Base-by-base conservation (phyloP, 768 basidiomycete species). In the Tricholoma terreum region DNA sequence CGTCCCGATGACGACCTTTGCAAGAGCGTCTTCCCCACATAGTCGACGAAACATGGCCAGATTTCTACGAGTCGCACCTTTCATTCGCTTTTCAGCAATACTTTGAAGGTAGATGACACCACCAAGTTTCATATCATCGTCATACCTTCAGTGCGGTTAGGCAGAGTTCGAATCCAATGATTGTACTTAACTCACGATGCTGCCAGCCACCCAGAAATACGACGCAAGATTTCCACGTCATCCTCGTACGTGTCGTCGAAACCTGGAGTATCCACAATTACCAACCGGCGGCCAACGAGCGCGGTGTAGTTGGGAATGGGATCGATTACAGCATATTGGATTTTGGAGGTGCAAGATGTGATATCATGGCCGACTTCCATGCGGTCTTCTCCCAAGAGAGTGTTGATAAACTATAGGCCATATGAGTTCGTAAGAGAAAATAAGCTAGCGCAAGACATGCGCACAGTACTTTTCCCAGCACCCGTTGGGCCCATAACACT, bases 241-340 rank as follows among this genome's bases (percentile, higher is more conserved):
- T 55, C 54, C 17, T 19, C 14, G 30, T 36, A 46, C 1, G 65
- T 63, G 50, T 65, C 60, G 33, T 67, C 64, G 31, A 67, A 67
- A 7, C 65, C 65, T n/a, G 65, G 65, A 1, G 65, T 67, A 31
- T 67, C 65, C 12, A 67, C 50, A 3, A 67, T 19, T 38, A 65
- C 54, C 11, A 65, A 31, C 3, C 64, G 62, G 8, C 52, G 55
- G 12, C 50, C 36, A n/a, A 0, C 30, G 27, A 36, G 49, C n/a
- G 19, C 6, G 17, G 55, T 8, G 15, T 12, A 22, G 12, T 35
- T 55, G 12, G 2, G 58, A 42, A 38, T 59, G 52, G n/a, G 52
- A 50, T 5, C 10, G 3, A 58, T 3, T 22, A 57, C 22, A 38
- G 52, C 50, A 19, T 60, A 56, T 2, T 63, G 56, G 2, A 63